Percentiles rank a stretch among this genome's conserved stretches.
phyloP scores from a whole-genome alignment of 2,329 filamentous ascomycete genomes.

The Neopestalotiopsis clavispora region DNA sequence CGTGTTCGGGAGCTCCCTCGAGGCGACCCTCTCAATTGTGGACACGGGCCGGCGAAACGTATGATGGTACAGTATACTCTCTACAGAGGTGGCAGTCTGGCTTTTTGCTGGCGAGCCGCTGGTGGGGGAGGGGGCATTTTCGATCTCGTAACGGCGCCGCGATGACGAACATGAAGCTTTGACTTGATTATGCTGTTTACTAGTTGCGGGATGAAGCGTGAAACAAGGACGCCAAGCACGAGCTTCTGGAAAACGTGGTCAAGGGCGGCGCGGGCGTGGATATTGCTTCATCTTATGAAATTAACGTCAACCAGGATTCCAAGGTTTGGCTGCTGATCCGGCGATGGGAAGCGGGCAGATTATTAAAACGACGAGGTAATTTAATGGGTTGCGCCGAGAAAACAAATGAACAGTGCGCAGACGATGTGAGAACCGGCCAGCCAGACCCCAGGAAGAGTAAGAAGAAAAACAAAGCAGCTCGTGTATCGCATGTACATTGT shows the following conservation, averaged over 20 bases:
- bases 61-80: background rate
- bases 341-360: slow-evolving; percentile 9
- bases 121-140: background rate
- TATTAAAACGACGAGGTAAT: slow-evolving; percentile 12
- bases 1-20: background rate
- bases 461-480: background rate
- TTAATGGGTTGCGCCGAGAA: slow-evolving; percentile 6
- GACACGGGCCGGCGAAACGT: background rate
- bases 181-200: slow-evolving; percentile 1
- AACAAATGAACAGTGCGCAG: slow-evolving; percentile 3
- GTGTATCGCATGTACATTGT: background rate
- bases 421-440: background rate
- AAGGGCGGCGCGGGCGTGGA: slow-evolving; percentile 15
- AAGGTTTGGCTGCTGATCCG: slow-evolving; percentile 13
- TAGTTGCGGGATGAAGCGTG: slow-evolving; percentile 13
- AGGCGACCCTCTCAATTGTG: background rate
- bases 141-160: slow-evolving; percentile 17
- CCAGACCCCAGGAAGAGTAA: background rate
- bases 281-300: slow-evolving; percentile 23
- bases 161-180: slow-evolving; percentile 17
- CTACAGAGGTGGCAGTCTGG: background rate
- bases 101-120: background rate
- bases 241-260: slow-evolving; percentile 14
- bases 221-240: slow-evolving; percentile 18
- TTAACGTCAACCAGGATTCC: slow-evolving; percentile 18